Evolutionary conservation across 257 asterid species (phyloP), one percentile per base, ranked within the genome.

Genomic region (Solanum clarkiae): DNA sequence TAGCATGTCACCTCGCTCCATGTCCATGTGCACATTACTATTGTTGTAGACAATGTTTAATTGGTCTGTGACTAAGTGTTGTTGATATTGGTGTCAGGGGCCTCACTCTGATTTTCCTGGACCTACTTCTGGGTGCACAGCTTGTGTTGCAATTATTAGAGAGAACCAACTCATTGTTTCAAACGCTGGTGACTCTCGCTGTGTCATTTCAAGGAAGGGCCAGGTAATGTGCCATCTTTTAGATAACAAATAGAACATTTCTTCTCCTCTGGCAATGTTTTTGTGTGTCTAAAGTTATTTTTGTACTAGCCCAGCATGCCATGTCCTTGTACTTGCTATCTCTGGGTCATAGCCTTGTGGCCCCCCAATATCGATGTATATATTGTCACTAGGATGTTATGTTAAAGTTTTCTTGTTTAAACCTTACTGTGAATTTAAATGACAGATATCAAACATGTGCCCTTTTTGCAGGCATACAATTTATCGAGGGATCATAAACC

Each of bases 401-500:
- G 47, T 77, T 51, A 8, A 77, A 26, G 10, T 77, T 26, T 49
- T 77, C 45, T 53, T 77, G 82, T 26, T 51, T 26, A 51, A 51
- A 26, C 45, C 45, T 77, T 77, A 51, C 15, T 0, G 47, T 15
- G 26, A 26, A 51, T 65, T 24, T 63, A 47, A n/a, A 24, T 26
- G 68, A 26, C 1, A 45, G 80, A 18, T 83, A 63, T 26, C 26
- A 55, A 49, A 65, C 53, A 70, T 42, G 60, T 80, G 59, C 36
- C 24, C 68, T 42, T 75, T 83, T 20, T 86, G 74, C 87, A 96
- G 98, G 99, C 99, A 44, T 96, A 94, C 90, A 92, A 94, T 88
- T 97, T 96, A 79, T 96, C 99, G 47, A 94, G 98, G 91, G 99
- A 95, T 90, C 99, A 96, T 90, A 96, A 96, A 84, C 99, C 99